Evolutionary conservation across 1,139 yeast species (phyloP).

Genomic region (Taiozyma onychis): DNA sequence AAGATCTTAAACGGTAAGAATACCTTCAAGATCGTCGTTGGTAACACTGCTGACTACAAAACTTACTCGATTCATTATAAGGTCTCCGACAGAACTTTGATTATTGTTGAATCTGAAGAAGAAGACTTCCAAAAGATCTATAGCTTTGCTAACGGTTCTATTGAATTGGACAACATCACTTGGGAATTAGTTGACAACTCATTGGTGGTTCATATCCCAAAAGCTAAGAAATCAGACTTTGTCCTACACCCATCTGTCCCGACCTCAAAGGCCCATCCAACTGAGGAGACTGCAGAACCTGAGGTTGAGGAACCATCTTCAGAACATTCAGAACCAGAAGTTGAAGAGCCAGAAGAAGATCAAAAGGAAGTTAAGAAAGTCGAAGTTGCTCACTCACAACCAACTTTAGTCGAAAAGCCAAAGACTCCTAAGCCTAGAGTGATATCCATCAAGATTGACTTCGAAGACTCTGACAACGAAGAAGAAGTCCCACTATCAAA

Average conservation of each 20-base stretch:
- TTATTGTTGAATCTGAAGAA: conserved; percentile 5
- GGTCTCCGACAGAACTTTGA: neutral
- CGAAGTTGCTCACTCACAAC: neutral
- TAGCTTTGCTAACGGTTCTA: conserved; percentile 3
- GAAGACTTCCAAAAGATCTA: conserved; percentile 10
- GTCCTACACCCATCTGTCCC: conserved; percentile 1
- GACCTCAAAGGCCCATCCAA: neutral
- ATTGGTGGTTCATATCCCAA: conserved; percentile 10
- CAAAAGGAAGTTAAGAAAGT: neutral
- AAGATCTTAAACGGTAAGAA: conserved; percentile 6
- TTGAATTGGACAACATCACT: conserved; percentile 7
- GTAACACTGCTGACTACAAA: conserved; percentile 9
- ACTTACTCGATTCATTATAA: conserved; percentile 9
- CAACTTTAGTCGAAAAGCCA: neutral
- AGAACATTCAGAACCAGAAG: neutral
- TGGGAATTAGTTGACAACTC: conserved; percentile 6
- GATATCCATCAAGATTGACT: conserved; percentile 13
- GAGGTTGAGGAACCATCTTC: neutral
- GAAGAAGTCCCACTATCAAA: neutral
- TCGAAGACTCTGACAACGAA: neutral
- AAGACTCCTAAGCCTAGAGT: conserved; percentile 3
- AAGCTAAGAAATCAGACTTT: neutral
- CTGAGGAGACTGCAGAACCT: neutral
- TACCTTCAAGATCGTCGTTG: conserved; percentile 9
- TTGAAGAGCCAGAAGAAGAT: neutral